These are phyloP conservation scores for Talaromyces sp. DNA, from an alignment of 2,329 filamentous ascomycete species.

Conservation along the genomic window DNA sequence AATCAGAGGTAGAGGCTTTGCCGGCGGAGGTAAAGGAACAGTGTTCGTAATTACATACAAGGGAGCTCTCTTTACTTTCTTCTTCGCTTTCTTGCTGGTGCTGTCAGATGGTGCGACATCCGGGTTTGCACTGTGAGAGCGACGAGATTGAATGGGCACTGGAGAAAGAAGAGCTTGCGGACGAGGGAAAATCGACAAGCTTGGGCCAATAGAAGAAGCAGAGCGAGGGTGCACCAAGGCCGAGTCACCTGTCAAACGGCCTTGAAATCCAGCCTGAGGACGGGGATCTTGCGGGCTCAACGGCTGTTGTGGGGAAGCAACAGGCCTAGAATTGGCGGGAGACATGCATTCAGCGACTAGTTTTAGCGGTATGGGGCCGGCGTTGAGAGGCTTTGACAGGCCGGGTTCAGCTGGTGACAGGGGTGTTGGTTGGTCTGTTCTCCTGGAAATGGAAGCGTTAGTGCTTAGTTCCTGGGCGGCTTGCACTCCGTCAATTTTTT, in stretches of 20 bases:
- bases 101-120: conserved; percentile 10
- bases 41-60: conserved; percentile 28
- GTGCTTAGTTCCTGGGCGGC: conserved; percentile 5
- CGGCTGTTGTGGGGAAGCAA: conserved; percentile 17
- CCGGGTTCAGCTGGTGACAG: not conserved
- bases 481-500: conserved; percentile 1
- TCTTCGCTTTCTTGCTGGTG: conserved; percentile 8
- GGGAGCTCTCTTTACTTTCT: conserved; percentile 13
- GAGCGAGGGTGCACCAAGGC: conserved; percentile 1
- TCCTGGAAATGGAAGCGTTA: not conserved
- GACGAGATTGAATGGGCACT: conserved; percentile 16
- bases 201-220: not conserved
- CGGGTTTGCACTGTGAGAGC: conserved; percentile 17
- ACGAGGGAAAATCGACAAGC: conserved; percentile 1
- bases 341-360: conserved; percentile 30
- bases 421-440: not conserved
- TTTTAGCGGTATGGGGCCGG: conserved; percentile 19
- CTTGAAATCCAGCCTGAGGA: not conserved
- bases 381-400: conserved; percentile 7
- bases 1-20: conserved; percentile 32
- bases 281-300: conserved; percentile 13
- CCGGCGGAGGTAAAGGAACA: conserved; percentile 34
- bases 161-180: conserved; percentile 16
- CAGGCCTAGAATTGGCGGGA: conserved; percentile 24
- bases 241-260: conserved; percentile 4